Conservation (phyloP, 2,329 filamentous ascomycete species). For the Thermochaetoides dissita region DNA sequence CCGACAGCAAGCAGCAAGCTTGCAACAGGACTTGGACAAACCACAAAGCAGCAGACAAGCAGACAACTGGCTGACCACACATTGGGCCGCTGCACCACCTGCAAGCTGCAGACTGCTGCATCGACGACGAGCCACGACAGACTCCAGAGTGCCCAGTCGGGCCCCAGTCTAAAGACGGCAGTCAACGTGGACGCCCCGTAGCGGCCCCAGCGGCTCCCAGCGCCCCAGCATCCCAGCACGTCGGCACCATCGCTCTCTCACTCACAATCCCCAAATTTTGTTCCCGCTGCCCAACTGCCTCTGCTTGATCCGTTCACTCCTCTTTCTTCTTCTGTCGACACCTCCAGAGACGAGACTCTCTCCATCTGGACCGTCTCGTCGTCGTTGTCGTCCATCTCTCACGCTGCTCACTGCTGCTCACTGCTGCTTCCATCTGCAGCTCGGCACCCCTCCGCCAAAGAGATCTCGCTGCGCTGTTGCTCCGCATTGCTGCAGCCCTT, state of each 20-base stretch:
- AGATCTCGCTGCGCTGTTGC: constrained; percentile 3
- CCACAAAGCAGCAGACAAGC: too few relatives aligned
- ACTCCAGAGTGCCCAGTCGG: neutral
- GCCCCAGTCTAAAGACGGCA: too few relatives aligned
- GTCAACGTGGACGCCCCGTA: constrained; percentile 16
- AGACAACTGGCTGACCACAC: constrained; percentile 12
- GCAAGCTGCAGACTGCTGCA: constrained; percentile 22
- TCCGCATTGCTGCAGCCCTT: constrained; percentile 2
- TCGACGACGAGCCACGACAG: constrained; percentile 27
- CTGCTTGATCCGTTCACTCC: constrained; percentile 12
- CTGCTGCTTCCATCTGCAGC: constrained; percentile 8
- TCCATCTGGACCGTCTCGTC: neutral
- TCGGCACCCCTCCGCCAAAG: constrained; percentile 14
- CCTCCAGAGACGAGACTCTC: neutral
- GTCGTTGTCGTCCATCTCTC: neutral
- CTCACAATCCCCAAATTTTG: too few relatives aligned
- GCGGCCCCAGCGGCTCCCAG: too few relatives aligned
- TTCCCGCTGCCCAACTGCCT: neutral
- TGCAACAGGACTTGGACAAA: too few relatives aligned
- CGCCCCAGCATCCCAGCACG: too few relatives aligned
- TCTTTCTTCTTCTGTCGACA: constrained; percentile 4
- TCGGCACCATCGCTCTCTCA: too few relatives aligned
- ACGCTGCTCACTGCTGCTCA: constrained; percentile 1
- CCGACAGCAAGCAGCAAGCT: too few relatives aligned
- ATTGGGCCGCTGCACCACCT: constrained; percentile 23